phyloP scores from a whole-genome alignment of 2,329 filamentous ascomycete species.

The Uncinocarpus reesii region DNA sequence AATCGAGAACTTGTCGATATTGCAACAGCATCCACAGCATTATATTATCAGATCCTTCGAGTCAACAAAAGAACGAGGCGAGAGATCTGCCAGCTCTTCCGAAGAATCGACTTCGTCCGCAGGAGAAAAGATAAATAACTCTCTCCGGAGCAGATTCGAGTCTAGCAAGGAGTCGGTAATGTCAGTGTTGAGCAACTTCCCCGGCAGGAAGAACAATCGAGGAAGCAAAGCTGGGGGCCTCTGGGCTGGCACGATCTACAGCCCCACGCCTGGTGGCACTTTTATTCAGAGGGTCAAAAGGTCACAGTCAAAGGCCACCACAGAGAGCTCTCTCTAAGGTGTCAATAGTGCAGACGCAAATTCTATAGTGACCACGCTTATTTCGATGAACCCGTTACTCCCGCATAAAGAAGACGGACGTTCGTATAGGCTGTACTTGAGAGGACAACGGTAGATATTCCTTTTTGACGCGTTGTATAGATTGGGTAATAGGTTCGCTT shows the following conservation, averaged over 20 bases:
- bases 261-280: background rate
- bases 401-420: too few relatives aligned
- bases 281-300: background rate
- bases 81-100: background rate
- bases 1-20: background rate
- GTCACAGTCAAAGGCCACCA: background rate
- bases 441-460: too few relatives aligned
- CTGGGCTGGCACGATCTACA: background rate
- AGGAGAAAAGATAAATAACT: background rate
- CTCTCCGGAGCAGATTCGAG: background rate
- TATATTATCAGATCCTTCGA: slow-evolving; percentile 1
- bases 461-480: too few relatives aligned
- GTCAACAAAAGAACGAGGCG: background rate
- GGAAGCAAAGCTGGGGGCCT: slow-evolving; percentile 6
- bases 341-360: background rate
- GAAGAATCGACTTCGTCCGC: slow-evolving; percentile 2
- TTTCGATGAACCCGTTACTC: too few relatives aligned
- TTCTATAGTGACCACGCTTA: too few relatives aligned
- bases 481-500: too few relatives aligned
- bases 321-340: background rate
- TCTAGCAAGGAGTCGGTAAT: slow-evolving; percentile 8
- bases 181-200: slow-evolving; percentile 6
- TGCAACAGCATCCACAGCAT: background rate
- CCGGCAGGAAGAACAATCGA: background rate
- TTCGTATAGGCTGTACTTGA: too few relatives aligned